These are phyloP conservation scores for Lasiodiplodia hormozganensis DNA, from an alignment of 2,329 filamentous ascomycete genomes.

Conservation along the genomic window DNA sequence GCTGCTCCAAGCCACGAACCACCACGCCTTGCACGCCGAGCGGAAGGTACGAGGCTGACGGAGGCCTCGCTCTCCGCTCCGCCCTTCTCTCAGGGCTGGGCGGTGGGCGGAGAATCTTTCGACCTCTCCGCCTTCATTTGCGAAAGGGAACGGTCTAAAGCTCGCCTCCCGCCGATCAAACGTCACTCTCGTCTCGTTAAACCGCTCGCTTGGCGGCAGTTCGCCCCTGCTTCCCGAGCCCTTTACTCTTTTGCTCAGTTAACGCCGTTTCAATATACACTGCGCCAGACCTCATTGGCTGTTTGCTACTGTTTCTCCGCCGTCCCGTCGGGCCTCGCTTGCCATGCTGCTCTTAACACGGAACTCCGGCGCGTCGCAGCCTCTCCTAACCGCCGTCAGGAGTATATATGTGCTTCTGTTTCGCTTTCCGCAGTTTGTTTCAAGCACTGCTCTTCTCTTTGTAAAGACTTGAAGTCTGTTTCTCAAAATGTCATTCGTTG, in stretches of 20 bases:
- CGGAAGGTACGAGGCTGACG: conserved; percentile 1
- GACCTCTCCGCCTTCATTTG: conserved; percentile 22
- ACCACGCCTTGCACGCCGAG: background rate
- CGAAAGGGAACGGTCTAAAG: conserved; percentile 13
- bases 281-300: conserved; percentile 6
- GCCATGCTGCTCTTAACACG: conserved; percentile 8
- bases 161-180: conserved; percentile 21
- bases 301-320: conserved; percentile 22
- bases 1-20: background rate
- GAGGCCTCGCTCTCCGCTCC: conserved; percentile 14
- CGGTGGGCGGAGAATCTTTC: conserved; percentile 13
- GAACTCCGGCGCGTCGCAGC: conserved; percentile 18
- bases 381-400: conserved; percentile 4
- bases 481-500: conserved; percentile 28
- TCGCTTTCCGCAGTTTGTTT: conserved; percentile 10
- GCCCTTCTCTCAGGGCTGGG: conserved; percentile 6
- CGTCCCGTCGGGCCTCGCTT: conserved; percentile 23
- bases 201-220: conserved; percentile 16
- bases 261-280: conserved; percentile 25
- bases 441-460: conserved; percentile 11
- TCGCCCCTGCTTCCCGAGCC: conserved; percentile 22
- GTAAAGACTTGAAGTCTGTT: conserved; percentile 14
- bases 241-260: conserved; percentile 12
- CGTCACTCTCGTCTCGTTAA: conserved; percentile 5
- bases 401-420: conserved; percentile 23